Percentiles rank a stretch among this genome's conserved stretches.
phyloP scores from a whole-genome alignment of 352 stramenopile genomes.

The Phytophthora aleatoria region DNA sequence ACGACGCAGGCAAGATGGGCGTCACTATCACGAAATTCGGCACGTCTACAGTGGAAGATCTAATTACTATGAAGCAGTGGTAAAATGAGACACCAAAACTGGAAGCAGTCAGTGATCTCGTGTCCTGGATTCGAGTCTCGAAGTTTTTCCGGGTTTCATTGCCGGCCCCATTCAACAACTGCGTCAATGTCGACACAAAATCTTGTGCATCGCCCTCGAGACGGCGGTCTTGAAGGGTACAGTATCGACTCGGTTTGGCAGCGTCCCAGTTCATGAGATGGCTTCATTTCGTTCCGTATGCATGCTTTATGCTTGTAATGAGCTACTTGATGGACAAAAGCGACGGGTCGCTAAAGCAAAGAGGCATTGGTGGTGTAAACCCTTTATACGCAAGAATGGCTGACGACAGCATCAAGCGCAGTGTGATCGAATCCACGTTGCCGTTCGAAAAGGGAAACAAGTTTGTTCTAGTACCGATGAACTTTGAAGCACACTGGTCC shows the following conservation, averaged over 20 bases:
- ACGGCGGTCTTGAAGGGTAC: background rate
- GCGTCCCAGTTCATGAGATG: background rate
- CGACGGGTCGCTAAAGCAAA: too few relatives aligned
- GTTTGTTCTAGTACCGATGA: background rate
- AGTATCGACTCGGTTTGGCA: background rate
- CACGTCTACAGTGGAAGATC: background rate
- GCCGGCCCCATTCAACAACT: slow-evolving; percentile 3
- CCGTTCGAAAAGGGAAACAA: slow-evolving; percentile 5
- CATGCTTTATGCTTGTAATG: slow-evolving; percentile 6
- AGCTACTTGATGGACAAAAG: background rate
- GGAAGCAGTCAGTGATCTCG: background rate
- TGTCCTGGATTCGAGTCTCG: background rate
- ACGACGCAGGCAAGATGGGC: slow-evolving; percentile 2
- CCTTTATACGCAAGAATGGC: slow-evolving; percentile 4
- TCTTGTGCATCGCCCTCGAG: slow-evolving; percentile 1
- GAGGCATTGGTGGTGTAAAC: slow-evolving; percentile 2
- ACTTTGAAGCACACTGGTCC: background rate
- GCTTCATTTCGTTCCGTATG: background rate
- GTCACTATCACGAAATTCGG: slow-evolving; percentile 1
- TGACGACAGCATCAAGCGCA: slow-evolving; percentile 1
- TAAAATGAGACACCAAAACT: background rate
- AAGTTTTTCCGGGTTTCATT: slow-evolving; percentile 1
- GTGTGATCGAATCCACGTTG: background rate
- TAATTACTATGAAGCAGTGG: background rate
- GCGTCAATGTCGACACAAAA: slow-evolving; percentile 1